These are phyloP conservation scores for Phytophthora pisi DNA, from an alignment of 352 stramenopile genomes.

Conservation along the genomic window DNA sequence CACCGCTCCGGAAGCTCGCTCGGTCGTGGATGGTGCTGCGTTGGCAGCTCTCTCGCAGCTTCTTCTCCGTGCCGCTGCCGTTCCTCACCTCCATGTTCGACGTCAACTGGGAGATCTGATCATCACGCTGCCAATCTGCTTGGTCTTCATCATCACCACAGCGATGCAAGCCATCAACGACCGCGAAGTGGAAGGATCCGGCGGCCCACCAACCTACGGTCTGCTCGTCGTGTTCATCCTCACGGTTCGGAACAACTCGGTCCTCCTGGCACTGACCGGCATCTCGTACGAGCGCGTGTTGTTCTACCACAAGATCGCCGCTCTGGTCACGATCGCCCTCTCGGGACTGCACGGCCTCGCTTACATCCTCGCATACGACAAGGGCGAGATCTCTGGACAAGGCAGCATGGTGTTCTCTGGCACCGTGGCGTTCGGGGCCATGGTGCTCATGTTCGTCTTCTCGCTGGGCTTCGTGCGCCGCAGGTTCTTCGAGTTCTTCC, in stretches of 20 bases:
- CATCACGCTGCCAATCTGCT: constrained; percentile 32
- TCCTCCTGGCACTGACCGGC: constrained; percentile 45
- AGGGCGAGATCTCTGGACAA: constrained; percentile 27
- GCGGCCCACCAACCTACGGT: constrained; percentile 31
- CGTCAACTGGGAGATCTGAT: constrained; percentile 47
- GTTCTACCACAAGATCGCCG: constrained; percentile 58
- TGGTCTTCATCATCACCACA: constrained; percentile 27
- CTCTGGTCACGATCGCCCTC: constrained; percentile 40
- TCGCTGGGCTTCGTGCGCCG: constrained; percentile 48
- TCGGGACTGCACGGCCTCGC: constrained; percentile 46
- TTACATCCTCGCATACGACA: constrained; percentile 39
- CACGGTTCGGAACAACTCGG: constrained; percentile 55
- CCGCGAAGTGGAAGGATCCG: constrained; percentile 22
- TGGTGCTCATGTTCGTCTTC: constrained; percentile 41
- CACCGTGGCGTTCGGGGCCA: constrained; percentile 30
- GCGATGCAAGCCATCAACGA: constrained; percentile 19
- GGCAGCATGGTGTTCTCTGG: constrained; percentile 34
- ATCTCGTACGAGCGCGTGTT: constrained; percentile 59
- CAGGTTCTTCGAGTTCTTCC: constrained; percentile 61
- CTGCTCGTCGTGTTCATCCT: constrained; percentile 50
- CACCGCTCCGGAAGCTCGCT: constrained; percentile 21
- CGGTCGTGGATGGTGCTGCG: constrained; percentile 35
- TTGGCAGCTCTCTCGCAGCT: constrained; percentile 28
- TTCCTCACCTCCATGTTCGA: constrained; percentile 37
- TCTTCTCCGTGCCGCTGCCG: constrained; percentile 38